Conservation (phyloP, 495 filamentous ascomycete genomes). For the Aspergillus egyptiacus region DNA sequence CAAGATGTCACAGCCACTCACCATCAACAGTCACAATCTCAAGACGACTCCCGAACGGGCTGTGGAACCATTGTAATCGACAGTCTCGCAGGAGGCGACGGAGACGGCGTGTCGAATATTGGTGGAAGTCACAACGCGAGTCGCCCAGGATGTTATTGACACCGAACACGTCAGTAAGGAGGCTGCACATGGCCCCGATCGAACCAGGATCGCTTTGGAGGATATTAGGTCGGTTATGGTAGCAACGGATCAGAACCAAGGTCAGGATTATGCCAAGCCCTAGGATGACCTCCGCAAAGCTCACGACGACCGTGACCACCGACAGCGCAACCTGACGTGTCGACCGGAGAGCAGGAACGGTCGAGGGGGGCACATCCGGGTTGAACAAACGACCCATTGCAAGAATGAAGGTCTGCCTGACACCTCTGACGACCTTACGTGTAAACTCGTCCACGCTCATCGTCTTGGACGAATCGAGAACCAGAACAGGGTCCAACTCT, state of each 20-base stretch:
- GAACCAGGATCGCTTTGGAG: conserved; percentile 37
- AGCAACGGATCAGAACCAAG: conserved; percentile 27
- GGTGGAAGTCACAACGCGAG: conserved; percentile 30
- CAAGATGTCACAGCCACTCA: conserved; percentile 3
- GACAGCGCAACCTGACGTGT: conserved; percentile 31
- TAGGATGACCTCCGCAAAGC: conserved; percentile 32
- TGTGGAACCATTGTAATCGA: conserved; percentile 31
- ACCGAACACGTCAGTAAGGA: conserved; percentile 33
- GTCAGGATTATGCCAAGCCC: conserved; percentile 21
- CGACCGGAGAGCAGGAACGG: conserved; percentile 20
- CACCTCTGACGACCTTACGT: conserved; percentile 26
- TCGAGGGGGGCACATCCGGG: conserved; percentile 22
- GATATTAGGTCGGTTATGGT: conserved; percentile 30
- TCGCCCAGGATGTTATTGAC: conserved; percentile 28
- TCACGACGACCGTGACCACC: conserved; percentile 28
- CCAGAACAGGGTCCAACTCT: conserved; percentile 29
- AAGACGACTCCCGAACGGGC: conserved; percentile 26
- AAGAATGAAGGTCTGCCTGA: conserved; percentile 33
- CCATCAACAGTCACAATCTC: conserved; percentile 36
- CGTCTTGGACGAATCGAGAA: conserved; percentile 28
- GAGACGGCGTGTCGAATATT: conserved; percentile 36
- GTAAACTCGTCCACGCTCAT: conserved; percentile 32
- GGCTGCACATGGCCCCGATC: conserved; percentile 40
- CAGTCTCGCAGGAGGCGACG: conserved; percentile 30
- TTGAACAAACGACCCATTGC: conserved; percentile 36